Percentiles rank a stretch among this genome's conserved stretches.
Evolutionary conservation across 2,329 filamentous ascomycete genomes (phyloP).

Genomic region (Cladorrhinum sp.): DNA sequence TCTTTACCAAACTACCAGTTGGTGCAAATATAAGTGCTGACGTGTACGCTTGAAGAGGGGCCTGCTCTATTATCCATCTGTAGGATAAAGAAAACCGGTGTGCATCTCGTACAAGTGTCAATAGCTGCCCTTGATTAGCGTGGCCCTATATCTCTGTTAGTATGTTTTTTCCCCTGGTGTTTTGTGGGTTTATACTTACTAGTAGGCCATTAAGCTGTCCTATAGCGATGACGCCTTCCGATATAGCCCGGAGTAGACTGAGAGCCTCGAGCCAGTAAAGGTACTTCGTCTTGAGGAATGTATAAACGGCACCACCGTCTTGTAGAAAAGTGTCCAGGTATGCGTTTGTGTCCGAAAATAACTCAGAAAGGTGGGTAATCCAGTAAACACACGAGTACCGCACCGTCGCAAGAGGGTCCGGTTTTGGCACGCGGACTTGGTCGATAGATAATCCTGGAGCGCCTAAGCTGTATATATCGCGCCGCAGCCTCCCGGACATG

Average conservation of each 20-base stretch:
- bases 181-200: constrained; percentile 8
- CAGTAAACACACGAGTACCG: constrained; percentile 22
- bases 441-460: constrained; percentile 15
- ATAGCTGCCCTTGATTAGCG: constrained; percentile 2
- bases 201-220: constrained; percentile 15
- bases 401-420: constrained; percentile 19
- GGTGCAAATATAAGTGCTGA: constrained; percentile 23
- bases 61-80: constrained; percentile 16
- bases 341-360: neutral
- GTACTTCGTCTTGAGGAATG: constrained; percentile 20
- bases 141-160: constrained; percentile 7
- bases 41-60: constrained; percentile 23
- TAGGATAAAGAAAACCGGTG: constrained; percentile 16
- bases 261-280: constrained; percentile 25
- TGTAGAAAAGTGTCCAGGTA: neutral
- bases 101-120: constrained; percentile 16
- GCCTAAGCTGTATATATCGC: constrained; percentile 23
- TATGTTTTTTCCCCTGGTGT: neutral
- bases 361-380: constrained; percentile 16
- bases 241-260: constrained; percentile 16
- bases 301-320: constrained; percentile 6
- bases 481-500: constrained; percentile 23
- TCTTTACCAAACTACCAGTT: constrained; percentile 13
- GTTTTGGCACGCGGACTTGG: constrained; percentile 4
- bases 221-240: constrained; percentile 15